These are phyloP conservation scores for Diplocarpon rosae DNA, from an alignment of 2,329 filamentous ascomycete species.

Conservation along the genomic window DNA sequence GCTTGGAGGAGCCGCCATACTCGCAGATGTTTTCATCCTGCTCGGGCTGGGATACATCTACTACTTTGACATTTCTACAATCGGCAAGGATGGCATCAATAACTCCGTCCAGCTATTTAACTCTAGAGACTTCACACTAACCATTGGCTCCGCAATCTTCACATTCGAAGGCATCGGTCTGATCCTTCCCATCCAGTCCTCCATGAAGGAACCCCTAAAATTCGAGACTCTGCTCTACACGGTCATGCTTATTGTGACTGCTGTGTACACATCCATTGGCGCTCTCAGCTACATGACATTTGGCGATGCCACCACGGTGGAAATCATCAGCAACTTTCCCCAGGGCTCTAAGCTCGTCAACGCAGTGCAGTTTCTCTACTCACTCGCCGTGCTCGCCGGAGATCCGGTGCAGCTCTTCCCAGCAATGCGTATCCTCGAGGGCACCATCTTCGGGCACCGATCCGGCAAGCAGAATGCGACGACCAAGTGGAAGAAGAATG, in stretches of 20 bases:
- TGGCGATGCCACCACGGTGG: slow-evolving; percentile 86
- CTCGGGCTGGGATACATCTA: slow-evolving; percentile 86
- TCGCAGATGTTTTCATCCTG: slow-evolving; percentile 88
- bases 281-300: slow-evolving; percentile 90
- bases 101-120: slow-evolving; percentile 83
- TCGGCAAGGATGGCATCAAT: slow-evolving; percentile 60
- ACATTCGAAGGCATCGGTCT: slow-evolving; percentile 95
- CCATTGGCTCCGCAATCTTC: slow-evolving; percentile 96
- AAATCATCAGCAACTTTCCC: slow-evolving; percentile 86
- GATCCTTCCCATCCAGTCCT: slow-evolving; percentile 93
- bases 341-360: slow-evolving; percentile 94
- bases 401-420: slow-evolving; percentile 94
- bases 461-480: slow-evolving; percentile 83
- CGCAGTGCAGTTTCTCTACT: slow-evolving; percentile 92
- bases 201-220: slow-evolving; percentile 80
- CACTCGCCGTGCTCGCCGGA: slow-evolving; percentile 82
- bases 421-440: slow-evolving; percentile 88
- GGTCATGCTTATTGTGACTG: slow-evolving; percentile 89
- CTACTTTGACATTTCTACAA: slow-evolving; percentile 80
- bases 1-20: slow-evolving; percentile 80
- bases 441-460: slow-evolving; percentile 82
- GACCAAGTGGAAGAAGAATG: slow-evolving; percentile 98
- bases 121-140: slow-evolving; percentile 79
- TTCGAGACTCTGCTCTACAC: slow-evolving; percentile 77
- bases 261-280: slow-evolving; percentile 79